Base-by-base conservation (phyloP, 2,329 filamentous ascomycete genomes). In the Fusarium sp. region DNA sequence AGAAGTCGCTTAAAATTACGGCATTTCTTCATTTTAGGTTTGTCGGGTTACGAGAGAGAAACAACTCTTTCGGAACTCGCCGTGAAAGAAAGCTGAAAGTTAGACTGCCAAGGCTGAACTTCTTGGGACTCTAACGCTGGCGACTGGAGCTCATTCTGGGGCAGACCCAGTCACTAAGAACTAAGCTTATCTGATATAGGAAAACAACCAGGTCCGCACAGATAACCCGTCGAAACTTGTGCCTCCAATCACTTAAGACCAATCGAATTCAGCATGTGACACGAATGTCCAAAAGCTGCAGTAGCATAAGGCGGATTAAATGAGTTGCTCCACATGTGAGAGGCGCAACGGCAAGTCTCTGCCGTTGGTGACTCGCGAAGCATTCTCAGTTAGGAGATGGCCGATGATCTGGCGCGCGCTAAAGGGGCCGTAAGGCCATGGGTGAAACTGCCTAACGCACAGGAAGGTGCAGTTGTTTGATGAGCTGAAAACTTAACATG, bases 311-410 rank as follows among this genome's bases (percentile, higher is more conserved):
- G 24, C 41, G 20, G 41, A 35, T 33, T n/a, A 58, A 41, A 55
- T 55, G 51, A 41, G 18, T 10, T 17, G 20, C 51, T 39, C 51
- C 51, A 55, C 51, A 28, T 14, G 12, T 44, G 17, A 33, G 24
- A 55, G 22, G 38, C 12, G 26, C 8, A 11, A 20, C 55, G 33
- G 44, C 56, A 59, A 51, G 13, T 24, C 35, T 33, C 20, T 51
- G 24, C 44, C 44, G 26, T 2, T 31, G n/a, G 1, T 15, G 5
- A 33, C 44, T 49, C 58, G 58, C 58, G 20, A 36, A 56, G 58
- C 58, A 56, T 61, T 56, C 58, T 44, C 48, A 26, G 22, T 61
- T 61, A n/a, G 49, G 58, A n/a, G 15, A 61, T 36, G 28, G n/a
- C 38, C 31, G 38, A 41, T 42, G 38, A 42, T 61, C 36, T 56